A percentile compares a stretch with the other conserved stretches of the same genome.
These are phyloP conservation scores for Phytophthora hibernalis DNA, from an alignment of 352 stramenopile species.

Conservation along the genomic window DNA sequence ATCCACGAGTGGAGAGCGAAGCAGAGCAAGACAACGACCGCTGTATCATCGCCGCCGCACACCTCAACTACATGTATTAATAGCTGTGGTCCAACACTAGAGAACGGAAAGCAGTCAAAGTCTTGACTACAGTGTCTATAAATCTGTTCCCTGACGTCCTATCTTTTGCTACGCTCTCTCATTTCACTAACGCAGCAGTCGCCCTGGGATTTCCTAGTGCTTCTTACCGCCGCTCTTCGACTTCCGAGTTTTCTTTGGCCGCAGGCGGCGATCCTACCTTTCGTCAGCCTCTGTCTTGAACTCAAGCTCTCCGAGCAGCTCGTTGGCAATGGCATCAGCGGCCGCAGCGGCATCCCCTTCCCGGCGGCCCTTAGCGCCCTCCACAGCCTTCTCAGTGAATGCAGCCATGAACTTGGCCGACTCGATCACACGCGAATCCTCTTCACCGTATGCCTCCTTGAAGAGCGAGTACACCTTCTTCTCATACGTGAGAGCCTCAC, in stretches of 20 bases:
- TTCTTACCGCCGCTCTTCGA: slow-evolving; percentile 74
- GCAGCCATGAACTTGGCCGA: slow-evolving; percentile 84
- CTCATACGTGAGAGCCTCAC: slow-evolving; percentile 90
- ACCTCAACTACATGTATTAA: not conserved
- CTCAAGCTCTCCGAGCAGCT: slow-evolving; percentile 78
- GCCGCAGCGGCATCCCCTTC: slow-evolving; percentile 81
- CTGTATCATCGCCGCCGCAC: slow-evolving; percentile 1
- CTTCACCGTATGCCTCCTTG: slow-evolving; percentile 81
- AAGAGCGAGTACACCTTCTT: slow-evolving; percentile 90
- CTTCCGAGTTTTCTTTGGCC: slow-evolving; percentile 74
- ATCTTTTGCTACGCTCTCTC: slow-evolving; percentile 24
- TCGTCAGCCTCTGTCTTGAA: slow-evolving; percentile 55
- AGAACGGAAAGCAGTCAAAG: slow-evolving; percentile 17
- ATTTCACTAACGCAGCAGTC: slow-evolving; percentile 4
- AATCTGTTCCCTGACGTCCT: slow-evolving; percentile 37
- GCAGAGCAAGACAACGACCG: slow-evolving; percentile 19
- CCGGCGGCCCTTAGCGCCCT: slow-evolving; percentile 82
- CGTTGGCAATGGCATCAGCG: slow-evolving; percentile 79
- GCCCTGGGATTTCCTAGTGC: slow-evolving; percentile 44
- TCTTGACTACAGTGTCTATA: slow-evolving; percentile 31
- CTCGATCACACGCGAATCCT: slow-evolving; percentile 84
- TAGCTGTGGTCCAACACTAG: not conserved
- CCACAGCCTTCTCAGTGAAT: slow-evolving; percentile 90
- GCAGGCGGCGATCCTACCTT: slow-evolving; percentile 36
- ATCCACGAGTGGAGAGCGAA: slow-evolving; percentile 87